Base-by-base conservation (phyloP, 495 filamentous ascomycete genomes). In the Cercophora newfieldiana region DNA sequence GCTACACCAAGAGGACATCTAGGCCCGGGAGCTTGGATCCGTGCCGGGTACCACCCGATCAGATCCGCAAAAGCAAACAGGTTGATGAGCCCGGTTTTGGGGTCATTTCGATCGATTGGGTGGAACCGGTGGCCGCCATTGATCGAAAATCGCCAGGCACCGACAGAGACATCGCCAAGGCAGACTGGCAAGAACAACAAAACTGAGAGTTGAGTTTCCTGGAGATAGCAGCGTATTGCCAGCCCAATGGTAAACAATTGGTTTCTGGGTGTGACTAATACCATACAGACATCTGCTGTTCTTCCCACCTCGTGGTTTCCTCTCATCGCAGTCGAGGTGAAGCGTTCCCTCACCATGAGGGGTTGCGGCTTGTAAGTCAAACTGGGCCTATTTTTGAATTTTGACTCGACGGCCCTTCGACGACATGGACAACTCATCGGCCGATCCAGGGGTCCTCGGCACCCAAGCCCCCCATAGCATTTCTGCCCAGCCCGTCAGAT, bases 401-500 rank as follows among this genome's bases (percentile, higher is more conserved):
- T 67, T 57, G 51, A 65, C 54, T 49, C 56, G 56, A 50, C 33
- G 29, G 33, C 44, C 12, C 1, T 58, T 21, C 24, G 56, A 18
- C 8, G 7, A n/a, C 7, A 57, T 47, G 67, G 68, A 64, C 68
- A 69, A 57, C 65, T 69, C 68, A 64, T 28, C 26, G 57, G 21
- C 31, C 6, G 64, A 66, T 37, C 53, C 49, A 62, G 28, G 65
- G 51, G 49, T 48, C 29, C 28, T 64, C 51, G 61, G 55, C 54
- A 69, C 30, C 68, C 53, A 64, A 59, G 51, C 33, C 19, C 22
- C 61, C 26, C 37, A 44, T 37, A 24, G 18, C 49, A 59, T 68
- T 68, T 68, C 66, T 59, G 66, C 66, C 66, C 66, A 68, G 66
- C 55, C 33, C 59, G 19, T 62, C 31, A 28, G 31, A 67, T 67